phyloP scores from a whole-genome alignment of 2,329 filamentous ascomycete genomes.

The Venturia nashicola region DNA sequence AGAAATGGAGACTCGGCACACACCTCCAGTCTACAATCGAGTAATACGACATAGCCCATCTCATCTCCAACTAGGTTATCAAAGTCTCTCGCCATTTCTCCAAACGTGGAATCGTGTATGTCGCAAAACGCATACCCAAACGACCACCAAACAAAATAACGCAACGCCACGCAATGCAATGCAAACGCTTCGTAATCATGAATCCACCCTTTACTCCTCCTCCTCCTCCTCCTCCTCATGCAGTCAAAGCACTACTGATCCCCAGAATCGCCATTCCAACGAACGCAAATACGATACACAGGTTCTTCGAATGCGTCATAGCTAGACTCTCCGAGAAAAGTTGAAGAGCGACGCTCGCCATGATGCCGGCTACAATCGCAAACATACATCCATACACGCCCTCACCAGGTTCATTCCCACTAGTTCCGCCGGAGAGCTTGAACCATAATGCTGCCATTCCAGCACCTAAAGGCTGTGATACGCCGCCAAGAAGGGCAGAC shows the following conservation, averaged over 20 bases:
- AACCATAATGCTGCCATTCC: slow-evolving; percentile 80
- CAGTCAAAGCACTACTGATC: slow-evolving; percentile 72
- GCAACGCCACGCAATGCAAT: neutral
- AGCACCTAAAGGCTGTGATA: slow-evolving; percentile 79
- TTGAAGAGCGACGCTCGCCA: slow-evolving; percentile 85
- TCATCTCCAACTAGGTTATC: neutral
- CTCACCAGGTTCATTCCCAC: slow-evolving; percentile 37
- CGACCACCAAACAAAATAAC: neutral
- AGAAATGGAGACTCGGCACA: too few species aligned
- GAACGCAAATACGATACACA: slow-evolving; percentile 74
- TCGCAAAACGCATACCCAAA: neutral
- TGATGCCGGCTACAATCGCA: slow-evolving; percentile 81
- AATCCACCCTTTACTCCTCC: neutral
- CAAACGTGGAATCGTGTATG: neutral
- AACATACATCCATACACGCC: slow-evolving; percentile 69
- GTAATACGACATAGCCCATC: too few species aligned
- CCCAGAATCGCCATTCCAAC: slow-evolving; percentile 80
- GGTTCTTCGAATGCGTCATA: slow-evolving; percentile 63
- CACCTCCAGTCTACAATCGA: too few species aligned
- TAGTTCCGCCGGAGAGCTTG: slow-evolving; percentile 47
- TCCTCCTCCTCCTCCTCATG: slow-evolving; percentile 19
- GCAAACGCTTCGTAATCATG: neutral
- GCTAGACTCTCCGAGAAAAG: slow-evolving; percentile 78
- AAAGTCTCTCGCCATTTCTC: neutral
- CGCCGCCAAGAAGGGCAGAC: slow-evolving; percentile 70